Base-by-base conservation (phyloP, 345 rosid species). In the Murraya koenigii region DNA sequence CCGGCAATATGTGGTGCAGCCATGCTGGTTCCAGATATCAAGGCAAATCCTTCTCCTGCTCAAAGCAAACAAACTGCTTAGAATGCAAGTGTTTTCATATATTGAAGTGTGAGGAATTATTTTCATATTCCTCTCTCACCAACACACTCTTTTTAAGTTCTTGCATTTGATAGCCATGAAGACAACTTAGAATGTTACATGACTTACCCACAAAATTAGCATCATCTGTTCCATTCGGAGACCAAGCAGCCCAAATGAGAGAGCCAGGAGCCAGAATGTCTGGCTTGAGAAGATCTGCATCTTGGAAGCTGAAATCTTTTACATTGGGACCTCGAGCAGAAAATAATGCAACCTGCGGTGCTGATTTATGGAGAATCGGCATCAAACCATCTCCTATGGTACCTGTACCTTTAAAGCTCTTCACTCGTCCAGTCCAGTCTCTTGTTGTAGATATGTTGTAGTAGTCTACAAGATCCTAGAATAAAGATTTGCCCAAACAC, bases 1-100 rank as follows among this genome's bases (percentile, higher is more conserved):
- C 99, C 99, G 1, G 98, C 97, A 72, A 96, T 96, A 82, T 96
- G 99, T 2, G 99, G 99, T 47, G 99, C 98, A 60, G 99, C 98
- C 99, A 96, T 96, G 87, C 99, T 96, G 66, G 99, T 96, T 70
- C 99, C 99, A 32, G 99, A 96, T 44, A 93, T 90, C 86, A 96
- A 79, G 58, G 99, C 99, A 87, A 96, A 96, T 80, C 83, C 94
- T 88, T 96, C 99, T 72, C 99, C 99, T 95, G 93, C 82, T 80
- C 89, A 39, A 39, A 75, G 36, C 23, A 72, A 66, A 69, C 70
- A 39, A 44, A n/a, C 39, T 30, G 59, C 69, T 25, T 66, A 58
- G 66, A 36, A 70, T 71, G 66, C 56, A 59, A 23, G 60, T 9
- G 39, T 47, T 26, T 9, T n/a, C 15, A 15, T 65, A 22, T 33